These are phyloP conservation scores for Triticum aestivum DNA, from an alignment of 176 grass and related monocot species.

Conservation along the genomic window IWGSC_CS_RefSeq_v2.1 NC_057794.1:549264089-549264588, in stretches of 20 bases:
- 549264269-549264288: background rate
- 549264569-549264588: background rate
- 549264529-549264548: background rate
- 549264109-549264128: background rate
- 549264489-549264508: background rate
- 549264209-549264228: background rate
- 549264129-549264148: background rate
- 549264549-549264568: background rate
- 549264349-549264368: background rate
- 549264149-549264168: constrained; percentile 2
- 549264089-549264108: background rate
- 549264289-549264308: background rate
- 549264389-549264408: background rate
- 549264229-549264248: background rate
- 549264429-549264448: background rate
- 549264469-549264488: background rate
- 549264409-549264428: background rate
- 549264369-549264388: constrained; percentile 3
- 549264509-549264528: too few relatives aligned
- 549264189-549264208: background rate
- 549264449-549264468: background rate
- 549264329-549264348: constrained; percentile 2
- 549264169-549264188: background rate
- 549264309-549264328: background rate
- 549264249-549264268: background rate